A percentile compares a stretch with the other conserved stretches of the same genome.
Evolutionary conservation across 2,329 filamentous ascomycete genomes (phyloP).

Genomic region (Fusarium chaquense): DNA sequence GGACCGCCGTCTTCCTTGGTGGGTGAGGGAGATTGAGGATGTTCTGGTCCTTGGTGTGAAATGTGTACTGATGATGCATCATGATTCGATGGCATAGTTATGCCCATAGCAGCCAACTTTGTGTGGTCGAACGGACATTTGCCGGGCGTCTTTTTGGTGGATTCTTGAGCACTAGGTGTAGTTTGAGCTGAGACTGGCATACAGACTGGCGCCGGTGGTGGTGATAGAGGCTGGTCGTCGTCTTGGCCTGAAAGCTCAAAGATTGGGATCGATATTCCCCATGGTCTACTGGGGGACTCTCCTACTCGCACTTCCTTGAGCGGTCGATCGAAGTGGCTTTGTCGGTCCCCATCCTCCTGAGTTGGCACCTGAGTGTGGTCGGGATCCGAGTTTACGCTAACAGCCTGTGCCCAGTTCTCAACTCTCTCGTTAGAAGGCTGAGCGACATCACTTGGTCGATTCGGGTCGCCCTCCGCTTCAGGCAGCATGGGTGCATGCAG

Average conservation of each 20-base stretch:
- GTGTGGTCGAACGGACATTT: constrained; percentile 72
- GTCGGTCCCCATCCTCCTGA: constrained; percentile 66
- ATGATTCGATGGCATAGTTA: constrained; percentile 32
- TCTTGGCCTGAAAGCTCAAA: constrained; percentile 58
- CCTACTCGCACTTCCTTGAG: constrained; percentile 92
- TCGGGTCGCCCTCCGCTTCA: constrained; percentile 61
- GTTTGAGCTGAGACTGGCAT: constrained; percentile 56
- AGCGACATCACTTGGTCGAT: constrained; percentile 59
- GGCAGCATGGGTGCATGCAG: constrained; percentile 91
- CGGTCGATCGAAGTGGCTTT: constrained; percentile 83
- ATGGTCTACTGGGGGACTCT: constrained; percentile 91
- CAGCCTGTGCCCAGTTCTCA: constrained; percentile 85
- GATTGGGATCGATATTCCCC: constrained; percentile 87
- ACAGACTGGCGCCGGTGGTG: constrained; percentile 68
- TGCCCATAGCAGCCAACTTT: constrained; percentile 56
- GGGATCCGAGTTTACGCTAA: constrained; percentile 66
- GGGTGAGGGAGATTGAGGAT: constrained; percentile 34
- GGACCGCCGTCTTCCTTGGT: constrained; percentile 37
- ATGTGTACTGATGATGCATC: constrained; percentile 21
- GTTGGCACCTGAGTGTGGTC: constrained; percentile 49
- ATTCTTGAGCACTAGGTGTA: constrained; percentile 43
- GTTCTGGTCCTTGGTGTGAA: constrained; percentile 24
- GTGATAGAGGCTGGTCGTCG: constrained; percentile 62
- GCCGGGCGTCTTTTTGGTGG: constrained; percentile 51
- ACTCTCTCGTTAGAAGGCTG: constrained; percentile 76